Evolutionary conservation across 495 filamentous ascomycete species (phyloP), one percentile per base, ranked within the genome.

Genomic region (Aspergillus hancockii): DNA sequence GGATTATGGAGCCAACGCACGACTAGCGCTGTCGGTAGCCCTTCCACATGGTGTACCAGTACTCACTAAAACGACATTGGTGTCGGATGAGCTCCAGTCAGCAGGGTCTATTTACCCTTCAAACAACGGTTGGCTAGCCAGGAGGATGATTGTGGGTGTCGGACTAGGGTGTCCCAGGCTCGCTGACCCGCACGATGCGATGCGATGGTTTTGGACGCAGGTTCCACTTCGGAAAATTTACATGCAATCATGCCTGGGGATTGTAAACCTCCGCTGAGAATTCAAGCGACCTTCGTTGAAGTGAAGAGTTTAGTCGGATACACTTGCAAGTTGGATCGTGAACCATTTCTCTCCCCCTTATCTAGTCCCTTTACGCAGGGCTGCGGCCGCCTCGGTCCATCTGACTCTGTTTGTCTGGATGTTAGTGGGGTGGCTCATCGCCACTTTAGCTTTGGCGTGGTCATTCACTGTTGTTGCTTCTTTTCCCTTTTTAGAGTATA

Each of bases 1-100:
- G 58, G 67, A 60, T 63, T 63, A 57, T 59, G 62, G 58, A 63
- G 67, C 62, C 64, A 70, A 63, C 55, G 60, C 58, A 61, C 59
- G 51, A 64, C 67, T 64, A 63, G 61, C 52, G 52, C 54, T 53
- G 50, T 59, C 62, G 60, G 64, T 59, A 64, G 51, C 30, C 52
- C 49, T 69, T 57, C 67, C 64, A 67, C 64, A 62, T 67, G 64
- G 64, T 65, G 55, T 10, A 40, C 40, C 36, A 38, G 40, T 56
- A 19, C 45, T 43, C 13, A 49, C 38, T 52, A 55, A 62, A 54
- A 47, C 18, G 41, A 23, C 57, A 40, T 43, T 54, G 52, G 46
- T 53, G 53, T 36, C 57, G 59, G 58, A 58, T 52, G 57, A 59
- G 57, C 53, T 57, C 61, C 63, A 57, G 52, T 52, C 52, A 49